Percentiles rank a stretch among this genome's conserved stretches.
Conservation (phyloP, 2,329 filamentous ascomycete species). For the Teratosphaeria destructans region DNA sequence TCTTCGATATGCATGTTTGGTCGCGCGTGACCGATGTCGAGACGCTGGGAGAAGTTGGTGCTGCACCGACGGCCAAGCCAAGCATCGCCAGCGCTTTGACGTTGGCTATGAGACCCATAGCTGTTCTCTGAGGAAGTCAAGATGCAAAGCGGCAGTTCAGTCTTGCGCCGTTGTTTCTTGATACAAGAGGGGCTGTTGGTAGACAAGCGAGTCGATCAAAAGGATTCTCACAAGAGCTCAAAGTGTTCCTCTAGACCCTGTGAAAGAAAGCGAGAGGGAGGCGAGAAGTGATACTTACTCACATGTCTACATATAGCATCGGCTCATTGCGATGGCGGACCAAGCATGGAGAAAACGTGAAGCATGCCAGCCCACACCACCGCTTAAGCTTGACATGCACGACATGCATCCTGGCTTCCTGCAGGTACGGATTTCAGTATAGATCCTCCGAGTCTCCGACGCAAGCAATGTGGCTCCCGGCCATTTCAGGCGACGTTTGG, state of each 20-base stretch:
- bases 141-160: background rate
- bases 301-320: background rate
- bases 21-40: background rate
- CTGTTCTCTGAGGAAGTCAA: background rate
- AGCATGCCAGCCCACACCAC: background rate
- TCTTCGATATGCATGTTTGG: background rate
- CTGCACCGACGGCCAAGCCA: background rate
- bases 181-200: background rate
- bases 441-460: background rate
- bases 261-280: background rate
- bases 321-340: background rate
- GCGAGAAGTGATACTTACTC: background rate
- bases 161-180: background rate
- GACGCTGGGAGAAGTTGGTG: background rate
- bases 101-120: background rate
- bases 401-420: background rate
- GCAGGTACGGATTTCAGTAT: background rate
- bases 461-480: background rate
- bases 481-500: background rate
- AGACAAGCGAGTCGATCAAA: background rate
- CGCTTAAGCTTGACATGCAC: background rate
- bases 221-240: background rate
- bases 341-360: background rate
- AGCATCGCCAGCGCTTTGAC: background rate
- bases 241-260: background rate